Evolutionary conservation across 345 rosid species (phyloP), one percentile per base, ranked within the genome.

Genomic region (Populus alba): DNA sequence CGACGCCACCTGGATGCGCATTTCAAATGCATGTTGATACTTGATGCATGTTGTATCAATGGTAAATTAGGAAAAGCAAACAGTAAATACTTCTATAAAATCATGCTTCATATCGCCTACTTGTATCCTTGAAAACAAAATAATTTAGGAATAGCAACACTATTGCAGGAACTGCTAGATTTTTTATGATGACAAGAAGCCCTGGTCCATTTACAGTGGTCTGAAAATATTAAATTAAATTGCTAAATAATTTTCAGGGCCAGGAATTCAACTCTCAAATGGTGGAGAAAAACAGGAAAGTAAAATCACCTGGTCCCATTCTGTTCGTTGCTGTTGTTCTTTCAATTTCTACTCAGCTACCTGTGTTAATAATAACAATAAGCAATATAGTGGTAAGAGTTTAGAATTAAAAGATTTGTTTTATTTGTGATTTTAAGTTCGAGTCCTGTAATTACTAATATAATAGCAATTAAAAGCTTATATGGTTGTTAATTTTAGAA

Each of bases 321-420:
- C 89, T 31, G 81, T 83, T 69, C 84, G 43, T 53, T 83, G 92
- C 66, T 74, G 85, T 78, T 87, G 89, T 78, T 92, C 97, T 78
- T 81, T 86, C 80, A 92, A 77, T 73, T 91, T 94, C 76, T 87
- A 90, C 86, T 88, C 90, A 38, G 96, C 92, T 61, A 89, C 92
- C 97, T 91, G 67, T 43, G 63, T 83, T 80, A 75, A n/a, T 7
- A 74, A 78, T 35, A 61, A 66, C 61, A 33, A 33, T 33, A 33
- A 31, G 3, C 3, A 31, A 31, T 2, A 29, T 1, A 27, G 1
- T 27, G 1, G 1, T 27, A 27, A 27, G 27, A 27, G 27, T 27
- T 27, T 27, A 27, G 31, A 2, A 31, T 31, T 31, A 31, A 31
- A 2, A 2, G 3, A 2, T 31, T 31, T 31, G 31, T 31, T 31